Conservation (phyloP, 192 early-diverging fungal genomes). For the Rhizophagus prolifer region DNA sequence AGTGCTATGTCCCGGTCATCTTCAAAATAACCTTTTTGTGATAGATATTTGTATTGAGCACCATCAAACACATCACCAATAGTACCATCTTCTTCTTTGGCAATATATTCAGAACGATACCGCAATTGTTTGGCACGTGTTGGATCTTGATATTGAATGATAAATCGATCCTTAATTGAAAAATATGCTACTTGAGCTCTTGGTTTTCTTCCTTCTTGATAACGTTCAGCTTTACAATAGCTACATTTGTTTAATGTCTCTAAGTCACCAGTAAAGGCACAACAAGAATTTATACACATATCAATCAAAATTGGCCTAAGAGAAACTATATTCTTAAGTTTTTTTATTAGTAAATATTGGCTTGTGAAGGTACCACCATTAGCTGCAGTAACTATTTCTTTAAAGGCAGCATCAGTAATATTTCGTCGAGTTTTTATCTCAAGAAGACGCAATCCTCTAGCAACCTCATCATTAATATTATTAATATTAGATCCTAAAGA, state of each 20-base stretch:
- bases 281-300: conserved; percentile 9
- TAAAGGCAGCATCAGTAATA: too few species aligned
- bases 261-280: neutral
- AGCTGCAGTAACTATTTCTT: too few species aligned
- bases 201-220: neutral
- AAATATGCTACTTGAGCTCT: neutral
- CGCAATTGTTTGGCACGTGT: neutral
- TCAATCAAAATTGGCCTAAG: neutral
- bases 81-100: too few species aligned
- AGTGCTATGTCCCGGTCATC: neutral
- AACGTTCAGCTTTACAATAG: neutral
- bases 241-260: neutral
- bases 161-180: neutral
- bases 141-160: neutral
- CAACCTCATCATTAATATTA: too few species aligned
- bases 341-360: too few species aligned
- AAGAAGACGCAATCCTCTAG: too few species aligned
- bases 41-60: neutral
- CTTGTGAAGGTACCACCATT: too few species aligned
- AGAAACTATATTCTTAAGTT: neutral
- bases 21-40: neutral
- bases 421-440: too few species aligned
- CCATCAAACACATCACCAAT: conserved; percentile 3
- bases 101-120: conserved; percentile 1
- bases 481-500: too few species aligned